Conservation (phyloP, 306 rosid genomes). For the Prunus mira region DNA sequence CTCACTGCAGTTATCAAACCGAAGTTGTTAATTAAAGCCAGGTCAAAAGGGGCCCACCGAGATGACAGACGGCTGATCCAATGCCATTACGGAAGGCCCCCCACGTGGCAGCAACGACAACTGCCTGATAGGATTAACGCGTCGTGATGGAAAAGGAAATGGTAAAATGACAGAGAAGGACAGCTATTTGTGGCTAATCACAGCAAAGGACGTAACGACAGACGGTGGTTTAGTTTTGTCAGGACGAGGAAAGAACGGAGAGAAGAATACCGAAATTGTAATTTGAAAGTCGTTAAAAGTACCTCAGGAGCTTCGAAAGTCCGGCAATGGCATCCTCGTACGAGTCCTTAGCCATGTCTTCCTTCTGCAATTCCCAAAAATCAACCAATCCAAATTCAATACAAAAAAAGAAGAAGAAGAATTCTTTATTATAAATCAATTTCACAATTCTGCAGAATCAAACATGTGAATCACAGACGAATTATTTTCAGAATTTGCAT, state of each 20-base stretch:
- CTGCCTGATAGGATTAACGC: background rate
- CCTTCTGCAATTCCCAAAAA: conserved; percentile 38
- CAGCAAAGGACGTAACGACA: background rate
- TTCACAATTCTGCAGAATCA: background rate
- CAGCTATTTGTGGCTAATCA: background rate
- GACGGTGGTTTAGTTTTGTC: background rate
- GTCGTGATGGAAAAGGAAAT: background rate
- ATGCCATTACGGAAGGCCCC: conserved; percentile 1
- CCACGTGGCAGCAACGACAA: background rate
- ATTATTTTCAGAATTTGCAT: background rate
- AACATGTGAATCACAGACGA: background rate
- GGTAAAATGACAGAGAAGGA: conserved; percentile 23
- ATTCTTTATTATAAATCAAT: background rate
- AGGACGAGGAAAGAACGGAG: background rate
- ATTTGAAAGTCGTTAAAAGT: background rate
- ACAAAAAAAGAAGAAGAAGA: background rate
- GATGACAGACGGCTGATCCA: background rate
- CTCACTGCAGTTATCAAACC: conserved; percentile 27
- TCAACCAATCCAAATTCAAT: background rate
- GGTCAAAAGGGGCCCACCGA: conserved; percentile 13
- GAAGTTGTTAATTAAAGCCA: background rate
- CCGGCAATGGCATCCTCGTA: conserved; percentile 75
- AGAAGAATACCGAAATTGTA: background rate
- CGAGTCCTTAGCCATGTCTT: conserved; percentile 70
- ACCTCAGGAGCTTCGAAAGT: conserved; percentile 75